These are phyloP conservation scores for Epichloe coenophiala DNA, from an alignment of 2,329 filamentous ascomycete genomes.

Conservation along the genomic window DNA sequence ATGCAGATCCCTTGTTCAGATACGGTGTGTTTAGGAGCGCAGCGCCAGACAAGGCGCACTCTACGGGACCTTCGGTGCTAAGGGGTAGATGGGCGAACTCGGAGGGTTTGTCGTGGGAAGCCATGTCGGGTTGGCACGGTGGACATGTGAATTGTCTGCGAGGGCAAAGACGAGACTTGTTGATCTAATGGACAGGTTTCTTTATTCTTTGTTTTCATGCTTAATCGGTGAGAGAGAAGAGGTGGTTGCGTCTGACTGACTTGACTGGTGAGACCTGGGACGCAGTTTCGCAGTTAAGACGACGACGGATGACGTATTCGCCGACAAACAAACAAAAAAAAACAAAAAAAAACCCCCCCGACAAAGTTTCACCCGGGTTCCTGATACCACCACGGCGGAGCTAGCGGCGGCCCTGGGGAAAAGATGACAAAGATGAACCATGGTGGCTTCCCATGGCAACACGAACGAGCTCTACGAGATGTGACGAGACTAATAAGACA, in stretches of 20 bases:
- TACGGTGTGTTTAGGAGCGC: constrained; percentile 23
- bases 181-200: no score
- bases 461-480: no score
- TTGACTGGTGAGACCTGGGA: neutral
- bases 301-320: neutral
- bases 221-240: neutral
- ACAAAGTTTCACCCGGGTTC: neutral
- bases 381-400: no score
- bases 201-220: no score
- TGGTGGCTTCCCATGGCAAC: no score
- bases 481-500: no score
- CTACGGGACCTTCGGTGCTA: constrained; percentile 22
- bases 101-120: constrained; percentile 4
- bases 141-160: no score
- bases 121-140: neutral
- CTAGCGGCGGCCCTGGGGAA: no score
- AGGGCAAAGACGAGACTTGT: no score
- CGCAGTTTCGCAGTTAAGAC: neutral
- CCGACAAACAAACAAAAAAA: neutral
- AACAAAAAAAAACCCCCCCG: no score
- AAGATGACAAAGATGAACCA: no score
- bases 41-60: constrained; percentile 22
- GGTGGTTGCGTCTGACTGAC: neutral
- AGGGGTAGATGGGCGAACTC: constrained; percentile 20
- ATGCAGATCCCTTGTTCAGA: constrained; percentile 74